Base-by-base conservation (phyloP, 495 filamentous ascomycete species). In the Podospora australis region DNA sequence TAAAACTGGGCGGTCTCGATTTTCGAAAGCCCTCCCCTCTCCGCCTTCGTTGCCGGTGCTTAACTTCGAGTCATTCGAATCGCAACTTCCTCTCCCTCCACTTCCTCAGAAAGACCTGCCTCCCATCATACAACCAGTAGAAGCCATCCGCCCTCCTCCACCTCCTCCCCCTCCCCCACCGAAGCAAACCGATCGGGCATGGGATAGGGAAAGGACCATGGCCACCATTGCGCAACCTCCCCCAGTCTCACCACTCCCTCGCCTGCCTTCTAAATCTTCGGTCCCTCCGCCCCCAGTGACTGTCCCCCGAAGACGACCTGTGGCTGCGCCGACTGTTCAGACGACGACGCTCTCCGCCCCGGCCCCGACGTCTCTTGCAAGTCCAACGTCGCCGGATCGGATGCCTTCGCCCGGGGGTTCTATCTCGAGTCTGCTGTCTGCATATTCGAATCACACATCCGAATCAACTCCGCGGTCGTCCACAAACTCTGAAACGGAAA, bases 361-460 rank as follows among this genome's bases (percentile, higher is more conserved):
- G 7, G 28, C 44, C 8, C 39, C 46, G 22, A 13, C 30, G 28
- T 8, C 41, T n/a, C 24, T 40, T 9, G 44, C 48, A 43, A 46
- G 48, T 3, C 40, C 47, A n/a, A 44, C 44, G 0, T 49, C 48
- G 7, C 45, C 58, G 20, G 28, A 44, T 6, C 48, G 48, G n/a
- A 20, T 19, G 35, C 57, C 52, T 10, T 67, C 66, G 9, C 64
- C 66, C 1, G 56, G 47, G 0, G 57, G 40, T 3, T 75, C 72
- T n/a, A 54, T 74, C 49, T 72, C 65, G 8, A 73, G 70, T 50
- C 44, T 75, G 4, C 38, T 74, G 20, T 72, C 67, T 16, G 72
- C 72, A 6, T 73, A 75, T 55, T 68, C 69, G 25, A 56, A 66
- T 46, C 63, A 61, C 42, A 65, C 68, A 9, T 56, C 59, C 6